phyloP scores from a whole-genome alignment of 495 filamentous ascomycete species.

The Daldinia decipiens region DNA sequence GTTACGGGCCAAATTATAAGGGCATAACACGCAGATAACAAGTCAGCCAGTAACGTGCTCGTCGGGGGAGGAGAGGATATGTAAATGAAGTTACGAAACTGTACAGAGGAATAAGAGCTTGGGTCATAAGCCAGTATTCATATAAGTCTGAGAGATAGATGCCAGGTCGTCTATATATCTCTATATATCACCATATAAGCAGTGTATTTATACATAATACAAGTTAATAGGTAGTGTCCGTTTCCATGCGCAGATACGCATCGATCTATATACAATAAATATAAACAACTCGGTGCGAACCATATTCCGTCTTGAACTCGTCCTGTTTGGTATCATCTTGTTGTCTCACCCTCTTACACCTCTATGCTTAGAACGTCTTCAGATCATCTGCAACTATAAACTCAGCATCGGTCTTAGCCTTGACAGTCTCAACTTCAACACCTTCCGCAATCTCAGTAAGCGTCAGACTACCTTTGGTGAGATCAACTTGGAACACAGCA shows the following conservation, averaged over 20 bases:
- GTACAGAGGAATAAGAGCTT: background rate
- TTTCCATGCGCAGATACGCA: background rate
- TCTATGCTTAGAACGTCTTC: constrained; percentile 56
- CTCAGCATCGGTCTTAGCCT: constrained; percentile 63
- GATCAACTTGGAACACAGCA: constrained; percentile 68
- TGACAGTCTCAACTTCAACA: constrained; percentile 63
- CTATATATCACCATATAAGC: background rate
- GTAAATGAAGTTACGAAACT: background rate
- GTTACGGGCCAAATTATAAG: constrained; percentile 60
- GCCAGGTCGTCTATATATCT: background rate
- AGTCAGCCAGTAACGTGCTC: background rate
- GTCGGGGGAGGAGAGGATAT: background rate
- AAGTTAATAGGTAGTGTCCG: background rate
- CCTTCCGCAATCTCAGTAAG: constrained; percentile 66
- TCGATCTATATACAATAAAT: constrained; percentile 27
- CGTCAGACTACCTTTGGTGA: constrained; percentile 59
- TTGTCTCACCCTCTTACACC: constrained; percentile 1
- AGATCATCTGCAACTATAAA: constrained; percentile 62
- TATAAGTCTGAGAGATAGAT: no score
- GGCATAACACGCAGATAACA: background rate
- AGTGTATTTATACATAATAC: constrained; percentile 6
- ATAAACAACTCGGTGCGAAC: constrained; percentile 9
- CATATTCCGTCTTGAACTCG: background rate
- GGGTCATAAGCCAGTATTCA: background rate
- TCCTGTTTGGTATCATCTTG: background rate